Percentiles rank a stretch among this genome's conserved stretches.
These are phyloP conservation scores for Claviceps humidiphila DNA, from an alignment of 2,329 filamentous ascomycete species.

Conservation along the genomic window DNA sequence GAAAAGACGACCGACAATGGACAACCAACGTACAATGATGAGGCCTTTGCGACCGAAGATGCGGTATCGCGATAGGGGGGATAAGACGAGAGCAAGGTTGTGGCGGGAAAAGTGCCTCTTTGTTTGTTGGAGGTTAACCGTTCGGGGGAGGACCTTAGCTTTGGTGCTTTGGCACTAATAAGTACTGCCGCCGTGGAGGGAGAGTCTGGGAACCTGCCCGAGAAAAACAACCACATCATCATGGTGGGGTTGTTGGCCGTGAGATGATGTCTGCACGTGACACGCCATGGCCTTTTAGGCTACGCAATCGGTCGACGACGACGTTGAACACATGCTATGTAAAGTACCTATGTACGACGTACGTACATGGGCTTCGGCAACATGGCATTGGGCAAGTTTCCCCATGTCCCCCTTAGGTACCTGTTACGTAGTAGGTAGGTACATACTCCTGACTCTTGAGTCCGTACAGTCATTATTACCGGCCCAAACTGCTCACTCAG, in stretches of 20 bases:
- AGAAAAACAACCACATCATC: constrained; percentile 20
- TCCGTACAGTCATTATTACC: too few relatives aligned
- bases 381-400: too few relatives aligned
- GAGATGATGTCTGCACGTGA: constrained; percentile 20
- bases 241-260: constrained; percentile 18
- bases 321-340: neutral
- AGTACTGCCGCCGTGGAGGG: constrained; percentile 8
- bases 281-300: constrained; percentile 4
- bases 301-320: constrained; percentile 1
- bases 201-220: constrained; percentile 14
- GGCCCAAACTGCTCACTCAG: too few relatives aligned
- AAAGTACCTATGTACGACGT: neutral
- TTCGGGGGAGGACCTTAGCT: neutral
- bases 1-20: neutral
- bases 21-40: neutral
- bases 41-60: constrained; percentile 1
- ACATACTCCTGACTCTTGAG: too few relatives aligned
- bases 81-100: neutral
- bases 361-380: neutral
- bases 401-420: too few relatives aligned
- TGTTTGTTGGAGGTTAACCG: constrained; percentile 4
- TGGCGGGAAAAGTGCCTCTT: constrained; percentile 6
- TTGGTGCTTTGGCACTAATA: constrained; percentile 1
- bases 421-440: too few relatives aligned
- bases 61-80: constrained; percentile 1